These are phyloP conservation scores for Blastobotrys indianensis DNA, from an alignment of 1,139 yeast genomes.

Conservation along the genomic window DNA sequence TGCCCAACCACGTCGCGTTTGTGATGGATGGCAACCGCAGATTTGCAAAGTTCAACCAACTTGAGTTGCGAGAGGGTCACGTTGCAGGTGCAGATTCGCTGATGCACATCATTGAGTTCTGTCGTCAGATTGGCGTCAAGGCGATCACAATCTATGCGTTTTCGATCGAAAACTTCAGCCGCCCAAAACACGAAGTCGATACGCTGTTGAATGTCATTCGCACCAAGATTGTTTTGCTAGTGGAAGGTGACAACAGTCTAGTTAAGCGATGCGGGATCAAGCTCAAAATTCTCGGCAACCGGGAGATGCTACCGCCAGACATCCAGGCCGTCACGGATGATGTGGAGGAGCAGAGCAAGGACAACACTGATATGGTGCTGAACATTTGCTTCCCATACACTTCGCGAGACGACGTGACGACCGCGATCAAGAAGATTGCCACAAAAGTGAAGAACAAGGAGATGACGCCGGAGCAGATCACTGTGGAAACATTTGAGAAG, in stretches of 20 bases:
- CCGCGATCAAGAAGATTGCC: conserved; percentile 54
- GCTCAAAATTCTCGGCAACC: conserved; percentile 70
- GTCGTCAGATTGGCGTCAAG: conserved; percentile 78
- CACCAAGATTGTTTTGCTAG: conserved; percentile 47
- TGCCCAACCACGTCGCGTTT: conserved; percentile 85
- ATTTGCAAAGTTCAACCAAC: conserved; percentile 63
- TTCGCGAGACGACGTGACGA: conserved; percentile 82
- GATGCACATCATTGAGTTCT: conserved; percentile 53
- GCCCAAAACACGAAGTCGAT: conserved; percentile 74
- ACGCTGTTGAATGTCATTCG: conserved; percentile 81
- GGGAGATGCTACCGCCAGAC: conserved; percentile 59
- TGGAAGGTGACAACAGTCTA: conserved; percentile 41
- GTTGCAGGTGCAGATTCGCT: conserved; percentile 69
- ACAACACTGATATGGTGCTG: conserved; percentile 64
- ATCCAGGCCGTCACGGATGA: conserved; percentile 55
- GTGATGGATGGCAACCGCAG: conserved; percentile 97
- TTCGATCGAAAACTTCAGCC: conserved; percentile 88
- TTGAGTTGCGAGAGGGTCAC: conserved; percentile 86
- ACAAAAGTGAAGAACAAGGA: conserved; percentile 33
- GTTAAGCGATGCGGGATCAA: conserved; percentile 66
- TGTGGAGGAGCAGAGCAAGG: conserved; percentile 62
- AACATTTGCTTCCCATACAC: conserved; percentile 96
- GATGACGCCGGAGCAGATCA: conserved; percentile 34
- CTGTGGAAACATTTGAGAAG: conserved; percentile 43
- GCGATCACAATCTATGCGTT: conserved; percentile 91